Base-by-base conservation (phyloP, 805 yeast genomes). In the Lachancea waltii region DNA sequence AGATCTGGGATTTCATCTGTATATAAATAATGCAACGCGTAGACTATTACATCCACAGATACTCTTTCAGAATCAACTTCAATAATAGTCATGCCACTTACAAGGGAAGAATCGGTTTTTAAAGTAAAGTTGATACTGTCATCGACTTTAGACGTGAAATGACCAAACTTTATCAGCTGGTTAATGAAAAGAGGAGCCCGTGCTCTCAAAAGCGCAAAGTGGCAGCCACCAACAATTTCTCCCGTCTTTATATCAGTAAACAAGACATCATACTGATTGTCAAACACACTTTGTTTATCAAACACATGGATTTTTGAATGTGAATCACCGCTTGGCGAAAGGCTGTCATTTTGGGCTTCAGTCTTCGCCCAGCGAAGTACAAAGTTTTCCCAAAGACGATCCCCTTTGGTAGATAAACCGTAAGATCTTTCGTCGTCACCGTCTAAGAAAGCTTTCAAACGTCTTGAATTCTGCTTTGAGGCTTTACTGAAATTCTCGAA, bases 11-110 rank as follows among this genome's bases (percentile, higher is more conserved):
- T 46, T 14, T 45, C 50, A 34, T 54, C 56, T 8, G 59, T 56
- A 33, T 58, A 59, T 5, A 56, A 27, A 29, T 43, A 53, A 29
- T 48, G 54, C 1, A 53, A 34, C 5, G 49, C 34, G 14, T 44
- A 34, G 18, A 32, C 25, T 4, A 47, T 26, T 7, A 30, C 30
- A 8, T 30, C 43, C 5, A 14, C 19, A 8, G 25, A 5, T 13
- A 25, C 26, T 13, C 22, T 35, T 25, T 29, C 40, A 13, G 33
- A 27, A 11, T n/a, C 23, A 10, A 32, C 29, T 11, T 39, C 39
- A 7, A 46, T 31, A n/a, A 14, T 13, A n/a, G 19, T 16, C 5
- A n/a, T 10, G 10, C 26, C 31, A 7, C 14, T 20, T 6, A n/a
- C 7, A 10, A 14, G 14, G 14, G 9, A n/a, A 16, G 18, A 30